A percentile compares a stretch with the other conserved stretches of the same genome.
phyloP scores from a whole-genome alignment of 345 rosid genomes.

The Eutrema japonicum region DNA sequence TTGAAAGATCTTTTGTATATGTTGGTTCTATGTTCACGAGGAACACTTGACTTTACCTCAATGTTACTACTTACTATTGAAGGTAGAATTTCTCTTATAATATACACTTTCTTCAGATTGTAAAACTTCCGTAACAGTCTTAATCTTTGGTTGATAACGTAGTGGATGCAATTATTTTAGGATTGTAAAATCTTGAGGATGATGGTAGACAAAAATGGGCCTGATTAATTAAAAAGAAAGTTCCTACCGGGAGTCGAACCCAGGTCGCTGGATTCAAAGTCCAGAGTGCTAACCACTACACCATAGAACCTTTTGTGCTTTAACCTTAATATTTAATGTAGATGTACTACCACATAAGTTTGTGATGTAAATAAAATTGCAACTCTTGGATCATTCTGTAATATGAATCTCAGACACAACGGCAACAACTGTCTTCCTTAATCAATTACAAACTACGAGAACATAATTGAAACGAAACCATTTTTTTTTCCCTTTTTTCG shows the following conservation, averaged over 20 bases:
- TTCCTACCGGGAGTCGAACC: conserved; percentile 28
- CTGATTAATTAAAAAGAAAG: neutral
- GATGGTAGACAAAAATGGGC: conserved; percentile 2
- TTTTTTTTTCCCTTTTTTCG: too few relatives aligned
- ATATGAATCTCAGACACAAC: neutral
- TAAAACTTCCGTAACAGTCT: neutral
- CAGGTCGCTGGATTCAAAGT: conserved; percentile 94
- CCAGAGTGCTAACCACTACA: conserved; percentile 97
- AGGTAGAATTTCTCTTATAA: neutral
- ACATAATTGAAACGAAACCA: neutral
- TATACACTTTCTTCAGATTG: neutral
- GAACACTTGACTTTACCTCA: neutral
- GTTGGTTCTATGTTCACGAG: conserved; percentile 15
- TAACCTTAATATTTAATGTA: fast-evolving
- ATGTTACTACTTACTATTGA: neutral
- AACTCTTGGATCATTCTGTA: neutral
- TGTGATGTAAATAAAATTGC: neutral
- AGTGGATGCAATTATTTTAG: neutral
- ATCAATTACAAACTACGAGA: neutral
- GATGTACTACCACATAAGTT: fast-evolving
- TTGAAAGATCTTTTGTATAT: conserved; percentile 1
- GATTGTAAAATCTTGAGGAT: neutral
- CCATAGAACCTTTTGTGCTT: conserved; percentile 60
- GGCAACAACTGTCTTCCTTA: neutral
- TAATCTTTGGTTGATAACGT: neutral